Conservation (phyloP, 1,284 basidiomycete genomes). For the Tilletia setariae region DNA sequence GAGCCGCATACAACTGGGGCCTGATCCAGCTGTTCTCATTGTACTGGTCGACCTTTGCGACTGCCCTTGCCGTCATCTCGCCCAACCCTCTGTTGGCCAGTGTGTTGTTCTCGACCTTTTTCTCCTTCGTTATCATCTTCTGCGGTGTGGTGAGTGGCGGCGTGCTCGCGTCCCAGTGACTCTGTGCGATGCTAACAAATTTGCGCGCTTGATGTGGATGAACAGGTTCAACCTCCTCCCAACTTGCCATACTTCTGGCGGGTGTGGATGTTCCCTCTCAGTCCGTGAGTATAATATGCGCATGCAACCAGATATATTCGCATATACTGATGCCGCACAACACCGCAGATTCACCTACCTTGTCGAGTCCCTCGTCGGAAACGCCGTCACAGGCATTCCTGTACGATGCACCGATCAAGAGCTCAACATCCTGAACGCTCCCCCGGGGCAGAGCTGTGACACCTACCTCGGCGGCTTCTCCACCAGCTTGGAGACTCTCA, state of each 20-base stretch:
- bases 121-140: slow-evolving; percentile 67
- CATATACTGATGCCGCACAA: background rate
- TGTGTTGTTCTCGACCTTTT: slow-evolving; percentile 66
- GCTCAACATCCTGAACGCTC: slow-evolving; percentile 54
- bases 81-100: slow-evolving; percentile 67
- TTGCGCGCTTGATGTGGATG: slow-evolving; percentile 1
- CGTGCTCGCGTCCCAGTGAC: no score
- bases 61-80: slow-evolving; percentile 67
- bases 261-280: slow-evolving; percentile 60
- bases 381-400: slow-evolving; percentile 50
- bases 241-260: slow-evolving; percentile 40
- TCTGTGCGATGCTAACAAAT: no score
- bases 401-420: slow-evolving; percentile 57
- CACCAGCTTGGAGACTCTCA: slow-evolving; percentile 26
- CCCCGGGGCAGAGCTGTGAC: slow-evolving; percentile 56
- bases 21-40: slow-evolving; percentile 41
- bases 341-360: slow-evolving; percentile 60
- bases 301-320: no score
- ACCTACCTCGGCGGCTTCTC: slow-evolving; percentile 55
- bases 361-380: slow-evolving; percentile 56
- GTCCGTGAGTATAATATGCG: slow-evolving; percentile 35
- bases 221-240: slow-evolving; percentile 38
- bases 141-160: slow-evolving; percentile 53
- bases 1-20: slow-evolving; percentile 33
- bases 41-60: slow-evolving; percentile 64